Percentiles rank a stretch among this genome's conserved stretches.
Conservation (phyloP, 441 rosid species). For the Sinapis alba region DNA sequence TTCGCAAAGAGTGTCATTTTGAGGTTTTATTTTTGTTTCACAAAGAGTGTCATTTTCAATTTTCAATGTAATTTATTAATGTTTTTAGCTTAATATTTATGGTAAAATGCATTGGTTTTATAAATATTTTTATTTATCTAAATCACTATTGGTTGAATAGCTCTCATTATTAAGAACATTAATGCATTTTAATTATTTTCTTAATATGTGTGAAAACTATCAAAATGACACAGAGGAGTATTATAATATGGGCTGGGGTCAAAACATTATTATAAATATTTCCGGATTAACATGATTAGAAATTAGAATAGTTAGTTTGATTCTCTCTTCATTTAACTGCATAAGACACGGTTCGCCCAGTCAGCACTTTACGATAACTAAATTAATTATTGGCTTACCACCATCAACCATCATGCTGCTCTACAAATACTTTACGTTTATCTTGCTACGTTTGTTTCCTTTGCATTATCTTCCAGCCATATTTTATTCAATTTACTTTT, state of each 20-base stretch:
- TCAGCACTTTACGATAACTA: neutral
- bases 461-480: constrained; percentile 11
- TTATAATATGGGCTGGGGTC: neutral
- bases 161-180: too few relatives aligned
- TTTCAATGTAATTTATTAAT: too few relatives aligned
- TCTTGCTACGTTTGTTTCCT: constrained; percentile 14
- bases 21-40: too few relatives aligned
- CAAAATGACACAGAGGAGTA: too few relatives aligned
- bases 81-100: too few relatives aligned
- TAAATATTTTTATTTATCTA: too few relatives aligned
- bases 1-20: too few relatives aligned
- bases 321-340: constrained; percentile 18
- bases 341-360: constrained; percentile 25
- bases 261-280: constrained; percentile 10
- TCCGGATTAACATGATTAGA: neutral
- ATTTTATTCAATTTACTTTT: neutral
- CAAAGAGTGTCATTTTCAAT: too few relatives aligned
- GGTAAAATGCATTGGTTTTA: too few relatives aligned
- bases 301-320: constrained; percentile 6
- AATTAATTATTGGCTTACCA: neutral
- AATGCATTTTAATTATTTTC: too few relatives aligned
- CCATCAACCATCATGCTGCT: constrained; percentile 6
- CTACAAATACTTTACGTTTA: neutral
- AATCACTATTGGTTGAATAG: too few relatives aligned
- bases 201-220: too few relatives aligned